These are phyloP conservation scores for Hevea brasiliensis DNA, from an alignment of 345 rosid genomes.

Conservation along the genomic window DNA sequence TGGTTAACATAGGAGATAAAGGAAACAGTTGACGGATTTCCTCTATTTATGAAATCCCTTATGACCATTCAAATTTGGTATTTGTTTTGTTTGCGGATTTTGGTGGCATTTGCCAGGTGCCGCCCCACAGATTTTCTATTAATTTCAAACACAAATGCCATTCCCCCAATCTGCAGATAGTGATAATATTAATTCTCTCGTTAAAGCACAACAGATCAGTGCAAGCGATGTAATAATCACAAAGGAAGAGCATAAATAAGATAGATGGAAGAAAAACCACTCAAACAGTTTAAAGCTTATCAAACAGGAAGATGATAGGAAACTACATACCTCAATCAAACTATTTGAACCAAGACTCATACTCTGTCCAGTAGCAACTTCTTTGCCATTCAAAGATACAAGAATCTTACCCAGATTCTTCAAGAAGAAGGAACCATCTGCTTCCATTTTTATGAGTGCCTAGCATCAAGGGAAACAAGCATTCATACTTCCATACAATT, in stretches of 20 bases:
- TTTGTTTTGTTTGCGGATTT: conserved; percentile 25
- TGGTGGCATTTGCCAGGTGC: conserved; percentile 31
- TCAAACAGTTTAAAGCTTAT: not conserved
- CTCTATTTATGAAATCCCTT: conserved; percentile 29
- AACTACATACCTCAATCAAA: conserved; percentile 58
- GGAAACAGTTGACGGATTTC: conserved; percentile 10
- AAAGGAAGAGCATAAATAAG: conserved; percentile 1
- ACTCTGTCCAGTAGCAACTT: conserved; percentile 43
- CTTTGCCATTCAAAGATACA: conserved; percentile 56
- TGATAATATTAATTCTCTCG: not conserved
- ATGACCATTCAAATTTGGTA: conserved; percentile 44
- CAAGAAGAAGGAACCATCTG: conserved; percentile 55
- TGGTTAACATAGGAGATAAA: not conserved
- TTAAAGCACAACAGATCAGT: not conserved
- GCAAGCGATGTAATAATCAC: not conserved
- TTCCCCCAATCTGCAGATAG: conserved; percentile 58
- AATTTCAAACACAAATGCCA: conserved; percentile 56
- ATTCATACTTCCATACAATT: conserved; percentile 14
- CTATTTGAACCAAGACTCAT: conserved; percentile 42
- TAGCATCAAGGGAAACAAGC: conserved; percentile 25
- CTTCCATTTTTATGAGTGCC: conserved; percentile 70
- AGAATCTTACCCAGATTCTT: conserved; percentile 67
- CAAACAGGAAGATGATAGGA: not conserved
- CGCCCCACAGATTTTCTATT: conserved; percentile 53
- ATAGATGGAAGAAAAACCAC: not conserved